Evolutionary conservation across 1,284 basidiomycete species (phyloP).

Genomic region (Sanghuangporus baumii): DNA sequence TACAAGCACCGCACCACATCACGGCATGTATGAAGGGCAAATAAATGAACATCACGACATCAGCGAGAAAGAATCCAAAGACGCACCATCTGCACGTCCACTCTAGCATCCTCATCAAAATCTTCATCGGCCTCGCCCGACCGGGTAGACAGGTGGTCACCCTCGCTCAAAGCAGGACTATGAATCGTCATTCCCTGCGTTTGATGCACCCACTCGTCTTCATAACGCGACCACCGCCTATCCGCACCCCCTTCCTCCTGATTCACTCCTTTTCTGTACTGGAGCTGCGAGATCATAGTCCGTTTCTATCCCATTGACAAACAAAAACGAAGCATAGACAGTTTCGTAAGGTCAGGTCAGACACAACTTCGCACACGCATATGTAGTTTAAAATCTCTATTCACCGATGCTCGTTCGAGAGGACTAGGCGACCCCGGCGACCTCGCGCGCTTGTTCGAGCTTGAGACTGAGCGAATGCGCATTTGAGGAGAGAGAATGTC

Average conservation of each 20-base stretch:
- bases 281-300: constrained; percentile 1
- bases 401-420: constrained; percentile 13
- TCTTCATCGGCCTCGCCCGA: neutral
- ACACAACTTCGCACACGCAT: neutral
- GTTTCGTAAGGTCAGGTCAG: neutral
- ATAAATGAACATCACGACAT: neutral
- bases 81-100: constrained; percentile 11
- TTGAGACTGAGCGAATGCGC: constrained; percentile 28
- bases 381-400: neutral
- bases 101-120: neutral
- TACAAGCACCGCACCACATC: no score
- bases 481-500: constrained; percentile 43
- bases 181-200: constrained; percentile 12
- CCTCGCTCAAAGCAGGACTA: constrained; percentile 6
- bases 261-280: neutral
- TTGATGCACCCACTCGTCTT: constrained; percentile 15
- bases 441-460: constrained; percentile 44
- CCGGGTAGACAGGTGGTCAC: neutral
- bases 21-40: no score
- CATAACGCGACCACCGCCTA: neutral
- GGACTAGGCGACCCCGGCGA: constrained; percentile 40
- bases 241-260: neutral
- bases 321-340: constrained; percentile 13
- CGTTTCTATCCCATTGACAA: constrained; percentile 1
- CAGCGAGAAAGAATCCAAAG: neutral